Evolutionary conservation across 106 monocot genomes (phyloP), one percentile per base, ranked within the genome.

Genomic region (Cymbidium sinense): DNA sequence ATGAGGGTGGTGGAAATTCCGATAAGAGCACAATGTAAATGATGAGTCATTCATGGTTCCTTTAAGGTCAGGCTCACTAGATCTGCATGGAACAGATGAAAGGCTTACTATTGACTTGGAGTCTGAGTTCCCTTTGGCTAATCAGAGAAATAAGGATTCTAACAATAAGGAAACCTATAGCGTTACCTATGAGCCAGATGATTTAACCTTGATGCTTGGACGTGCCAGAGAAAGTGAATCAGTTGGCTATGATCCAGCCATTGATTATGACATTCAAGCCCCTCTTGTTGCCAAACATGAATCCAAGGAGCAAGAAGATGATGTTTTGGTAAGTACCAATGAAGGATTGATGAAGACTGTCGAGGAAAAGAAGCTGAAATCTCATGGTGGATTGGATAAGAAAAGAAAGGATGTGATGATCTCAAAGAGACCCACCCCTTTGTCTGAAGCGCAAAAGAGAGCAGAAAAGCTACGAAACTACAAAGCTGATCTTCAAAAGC

Each of bases 401-500:
- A 87, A 78, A 76, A 92, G 61, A 36, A 86, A 78, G 70, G 92
- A 95, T 27, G 70, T 80, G 13, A 7, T 78, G 76, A 41, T n/a
- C n/a, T n/a, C 70, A n/a, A 89, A 70, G 77, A 90, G 73, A 36
- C 65, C 83, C 41, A 96, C 64, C 21, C 87, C 87, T 43, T 74
- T 78, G 39, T 81, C 88, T 83, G 95, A 99, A 82, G 99, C 95
- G 43, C 99, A 89, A 81, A 90, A 90, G 80, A 95, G 95, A 73
- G 99, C 99, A 37, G 91, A 95, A 73, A 95, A 95, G 71, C 69
- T 99, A 51, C 85, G 99, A 25, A 80, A 86, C 65, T 99, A 82
- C 79, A 99, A 99, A 84, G 90, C 86, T 74, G 92, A 99, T 87
- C 89, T 99, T 69, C 94, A 95, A 76, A 99, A 95, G 78, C 76